Evolutionary conservation across 768 basidiomycete genomes (phyloP).

Genomic region (Leccinum obscurum): DNA sequence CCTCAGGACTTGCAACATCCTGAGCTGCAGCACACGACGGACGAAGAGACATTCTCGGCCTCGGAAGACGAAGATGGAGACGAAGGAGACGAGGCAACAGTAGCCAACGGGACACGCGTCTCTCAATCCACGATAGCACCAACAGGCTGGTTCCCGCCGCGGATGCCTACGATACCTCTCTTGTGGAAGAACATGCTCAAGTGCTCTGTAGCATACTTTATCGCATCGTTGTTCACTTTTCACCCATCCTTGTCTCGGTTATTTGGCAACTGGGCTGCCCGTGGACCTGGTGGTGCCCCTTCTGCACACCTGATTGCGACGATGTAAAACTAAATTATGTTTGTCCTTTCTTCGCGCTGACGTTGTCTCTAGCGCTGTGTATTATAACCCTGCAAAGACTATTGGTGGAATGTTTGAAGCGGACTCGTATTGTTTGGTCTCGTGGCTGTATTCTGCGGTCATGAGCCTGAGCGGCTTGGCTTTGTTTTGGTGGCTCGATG

Average conservation of each 20-base stretch:
- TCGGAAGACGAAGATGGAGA: constrained; percentile 15
- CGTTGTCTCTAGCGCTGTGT: constrained; percentile 59
- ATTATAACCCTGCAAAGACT: constrained; percentile 94
- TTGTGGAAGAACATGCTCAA: constrained; percentile 79
- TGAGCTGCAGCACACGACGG: background rate
- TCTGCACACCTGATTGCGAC: constrained; percentile 93
- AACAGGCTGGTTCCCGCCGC: constrained; percentile 13
- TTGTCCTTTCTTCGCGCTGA: constrained; percentile 3
- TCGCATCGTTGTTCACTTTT: constrained; percentile 93
- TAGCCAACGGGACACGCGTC: constrained; percentile 10
- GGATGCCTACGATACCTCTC: constrained; percentile 43
- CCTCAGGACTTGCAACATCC: background rate
- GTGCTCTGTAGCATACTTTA: constrained; percentile 87
- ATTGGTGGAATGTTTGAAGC: constrained; percentile 93
- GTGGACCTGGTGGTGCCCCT: constrained; percentile 51
- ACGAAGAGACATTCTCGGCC: constrained; percentile 19
- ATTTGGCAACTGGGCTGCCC: constrained; percentile 59
- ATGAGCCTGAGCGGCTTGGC: constrained; percentile 76
- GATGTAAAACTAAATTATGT: constrained; percentile 46
- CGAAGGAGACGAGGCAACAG: background rate
- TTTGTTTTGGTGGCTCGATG: constrained; percentile 78
- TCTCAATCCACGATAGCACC: constrained; percentile 1
- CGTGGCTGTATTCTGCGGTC: constrained; percentile 67
- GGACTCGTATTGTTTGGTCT: constrained; percentile 73
- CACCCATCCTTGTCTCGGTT: constrained; percentile 69